Base-by-base conservation (phyloP, 805 yeast species). In the Kurtzmaniella cleridarum region DNA sequence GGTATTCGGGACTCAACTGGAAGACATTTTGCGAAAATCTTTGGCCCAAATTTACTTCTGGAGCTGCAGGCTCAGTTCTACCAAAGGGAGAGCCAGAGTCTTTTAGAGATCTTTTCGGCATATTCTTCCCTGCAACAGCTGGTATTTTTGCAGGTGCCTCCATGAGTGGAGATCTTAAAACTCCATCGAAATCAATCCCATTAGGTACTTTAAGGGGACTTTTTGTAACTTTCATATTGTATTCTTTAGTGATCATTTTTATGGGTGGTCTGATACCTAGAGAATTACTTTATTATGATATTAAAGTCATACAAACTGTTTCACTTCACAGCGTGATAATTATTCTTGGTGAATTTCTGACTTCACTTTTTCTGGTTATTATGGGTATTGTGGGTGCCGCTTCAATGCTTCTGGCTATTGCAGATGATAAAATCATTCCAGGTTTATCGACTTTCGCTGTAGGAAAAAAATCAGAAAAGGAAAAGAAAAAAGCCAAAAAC, bases 91-190 rank as follows among this genome's bases (percentile, higher is more conserved):
- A 54, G 3, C 62, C 64, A 3, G 98, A 91, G 57, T 87, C 81
- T 1, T 88, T 91, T 54, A 78, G 81, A 39, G 84, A 85, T 55
- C 62, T 95, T 46, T 93, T 93, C 73, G 98, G 98, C 3, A 86
- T 93, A 33, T 88, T 93, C 57, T 93, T 93, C 66, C 97, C 98
- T 9, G 96, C 98, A 1, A 91, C 98, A 0, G 96, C 98, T 5
- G 99, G 99, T 41, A 90, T 93, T 20, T 83, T 93, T 60, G 98
- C 98, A 2, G 99, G 99, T 13, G 97, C 98, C 2, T 85, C 95
- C 17, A 93, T 93, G 99, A 88, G 96, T 30, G 98, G 98, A 14
- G 96, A 89, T 50, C 70, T 93, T 45, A 66, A 75, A 40, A 79
- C 75, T 40, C 99, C 99, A 0, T 87, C 96, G 0, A 78, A 76